phyloP scores from a whole-genome alignment of 441 rosid species.

The Pelargonium cotyledonis region DNA sequence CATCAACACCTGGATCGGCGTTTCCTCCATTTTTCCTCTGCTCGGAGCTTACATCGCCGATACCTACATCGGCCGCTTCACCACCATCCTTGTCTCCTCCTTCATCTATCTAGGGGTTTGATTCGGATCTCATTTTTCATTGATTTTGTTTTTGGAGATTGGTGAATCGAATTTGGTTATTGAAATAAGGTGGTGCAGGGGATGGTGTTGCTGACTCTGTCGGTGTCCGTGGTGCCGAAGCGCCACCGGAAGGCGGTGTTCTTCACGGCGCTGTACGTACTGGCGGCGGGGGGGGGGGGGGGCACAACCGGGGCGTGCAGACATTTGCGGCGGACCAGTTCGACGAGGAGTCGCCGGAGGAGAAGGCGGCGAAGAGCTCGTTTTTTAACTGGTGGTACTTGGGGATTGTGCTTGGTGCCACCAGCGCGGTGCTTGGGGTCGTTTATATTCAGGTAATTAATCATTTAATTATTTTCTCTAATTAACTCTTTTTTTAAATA shows the following conservation, averaged over 20 bases:
- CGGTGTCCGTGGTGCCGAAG: constrained; percentile 46
- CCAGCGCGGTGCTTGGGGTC: constrained; percentile 43
- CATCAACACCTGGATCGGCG: constrained; percentile 73
- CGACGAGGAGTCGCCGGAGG: constrained; percentile 46
- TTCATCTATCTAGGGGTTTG: constrained; percentile 45
- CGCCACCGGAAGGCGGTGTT: constrained; percentile 38
- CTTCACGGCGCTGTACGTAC: constrained; percentile 54
- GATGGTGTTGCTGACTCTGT: constrained; percentile 48
- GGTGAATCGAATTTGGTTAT: too few relatives aligned
- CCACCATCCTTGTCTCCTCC: constrained; percentile 59
- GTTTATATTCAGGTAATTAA: constrained; percentile 59
- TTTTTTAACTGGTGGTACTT: constrained; percentile 91
- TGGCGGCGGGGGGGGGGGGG: constrained; percentile 83
- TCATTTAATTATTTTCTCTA: too few relatives aligned
- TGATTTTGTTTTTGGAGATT: not conserved
- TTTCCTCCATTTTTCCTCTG: constrained; percentile 63
- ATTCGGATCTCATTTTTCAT: not conserved
- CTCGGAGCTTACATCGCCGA: constrained; percentile 73
- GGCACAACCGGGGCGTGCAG: constrained; percentile 84
- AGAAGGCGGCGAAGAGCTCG: constrained; percentile 69
- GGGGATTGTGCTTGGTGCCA: constrained; percentile 48
- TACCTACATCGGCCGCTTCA: constrained; percentile 80
- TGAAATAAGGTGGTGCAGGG: too few relatives aligned
- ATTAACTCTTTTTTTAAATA: too few relatives aligned
- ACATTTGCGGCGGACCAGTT: constrained; percentile 93